A percentile compares a stretch with the other conserved stretches of the same genome.
Conservation (phyloP, 2,329 filamentous ascomycete genomes). For the Exutisphaerella laricina region DNA sequence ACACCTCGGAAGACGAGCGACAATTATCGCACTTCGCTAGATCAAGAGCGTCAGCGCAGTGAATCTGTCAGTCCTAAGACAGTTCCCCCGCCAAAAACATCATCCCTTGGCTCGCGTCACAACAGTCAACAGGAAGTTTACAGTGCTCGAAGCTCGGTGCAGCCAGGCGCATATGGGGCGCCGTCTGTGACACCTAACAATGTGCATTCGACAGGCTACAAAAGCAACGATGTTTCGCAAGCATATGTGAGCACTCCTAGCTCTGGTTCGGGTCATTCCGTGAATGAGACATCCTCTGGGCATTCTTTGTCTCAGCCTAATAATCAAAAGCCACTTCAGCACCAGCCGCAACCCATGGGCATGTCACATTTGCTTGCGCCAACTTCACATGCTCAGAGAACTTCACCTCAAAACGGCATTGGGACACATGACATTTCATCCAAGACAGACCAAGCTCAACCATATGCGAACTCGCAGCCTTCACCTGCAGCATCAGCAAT, state of each 20-base stretch:
- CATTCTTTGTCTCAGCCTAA: slow-evolving; percentile 23
- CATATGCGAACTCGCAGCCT: slow-evolving; percentile 1
- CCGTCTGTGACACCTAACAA: slow-evolving; percentile 21
- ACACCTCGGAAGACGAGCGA: slow-evolving; percentile 26
- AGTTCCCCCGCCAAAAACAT: slow-evolving; percentile 27
- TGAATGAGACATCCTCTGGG: too few relatives aligned
- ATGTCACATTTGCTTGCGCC: slow-evolving; percentile 30
- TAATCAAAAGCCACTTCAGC: slow-evolving; percentile 21
- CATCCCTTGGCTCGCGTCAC: slow-evolving; percentile 29
- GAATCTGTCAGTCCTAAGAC: slow-evolving; percentile 77
- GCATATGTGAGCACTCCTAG: too few relatives aligned
- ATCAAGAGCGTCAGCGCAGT: slow-evolving; percentile 57
- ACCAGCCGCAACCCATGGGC: slow-evolving; percentile 27
- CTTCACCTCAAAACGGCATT: slow-evolving; percentile 6
- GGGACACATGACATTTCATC: not conserved
- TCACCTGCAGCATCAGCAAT: slow-evolving; percentile 1
- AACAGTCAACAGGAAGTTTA: slow-evolving; percentile 31
- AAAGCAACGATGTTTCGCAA: slow-evolving; percentile 21
- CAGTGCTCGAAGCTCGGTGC: slow-evolving; percentile 25
- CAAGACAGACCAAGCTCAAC: not conserved
- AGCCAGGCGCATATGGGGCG: slow-evolving; percentile 18
- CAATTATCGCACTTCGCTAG: slow-evolving; percentile 47
- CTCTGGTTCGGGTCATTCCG: too few relatives aligned
- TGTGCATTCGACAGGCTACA: slow-evolving; percentile 18
- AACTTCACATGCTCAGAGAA: slow-evolving; percentile 17